phyloP scores from a whole-genome alignment of 2,329 filamentous ascomycete species.

The Nemania sp. region DNA sequence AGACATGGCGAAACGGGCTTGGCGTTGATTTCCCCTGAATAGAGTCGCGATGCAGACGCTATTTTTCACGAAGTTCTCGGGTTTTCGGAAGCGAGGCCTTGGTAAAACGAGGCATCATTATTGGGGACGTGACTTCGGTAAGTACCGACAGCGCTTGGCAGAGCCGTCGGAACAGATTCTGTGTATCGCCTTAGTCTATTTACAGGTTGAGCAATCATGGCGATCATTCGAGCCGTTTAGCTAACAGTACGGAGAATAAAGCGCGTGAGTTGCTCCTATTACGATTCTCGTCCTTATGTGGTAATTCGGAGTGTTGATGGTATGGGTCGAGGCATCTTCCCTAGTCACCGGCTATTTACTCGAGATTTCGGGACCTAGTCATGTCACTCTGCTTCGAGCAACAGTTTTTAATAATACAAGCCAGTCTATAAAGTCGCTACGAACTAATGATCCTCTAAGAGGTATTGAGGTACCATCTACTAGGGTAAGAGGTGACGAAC shows the following conservation, averaged over 20 bases:
- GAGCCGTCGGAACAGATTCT: slow-evolving; percentile 14
- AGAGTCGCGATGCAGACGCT: background rate
- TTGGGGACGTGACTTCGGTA: slow-evolving; percentile 1
- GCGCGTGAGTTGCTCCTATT: slow-evolving; percentile 5
- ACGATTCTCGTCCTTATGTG: slow-evolving; percentile 37
- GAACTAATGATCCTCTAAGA: background rate
- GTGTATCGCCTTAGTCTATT: background rate
- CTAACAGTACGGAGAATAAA: background rate
- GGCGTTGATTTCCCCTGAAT: slow-evolving; percentile 6
- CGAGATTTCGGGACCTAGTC: background rate
- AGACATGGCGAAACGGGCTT: slow-evolving; percentile 24
- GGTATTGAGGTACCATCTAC: background rate
- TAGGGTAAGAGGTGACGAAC: background rate
- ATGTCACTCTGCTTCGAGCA: background rate
- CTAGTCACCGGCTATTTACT: slow-evolving; percentile 44
- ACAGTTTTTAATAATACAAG: background rate
- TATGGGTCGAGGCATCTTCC: slow-evolving; percentile 26
- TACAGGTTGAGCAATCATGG: background rate
- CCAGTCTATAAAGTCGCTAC: slow-evolving; percentile 1
- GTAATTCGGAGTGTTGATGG: slow-evolving; percentile 44
- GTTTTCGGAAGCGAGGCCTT: slow-evolving; percentile 10
- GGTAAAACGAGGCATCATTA: slow-evolving; percentile 1
- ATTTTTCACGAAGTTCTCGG: slow-evolving; percentile 5
- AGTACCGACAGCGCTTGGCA: slow-evolving; percentile 13
- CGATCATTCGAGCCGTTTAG: background rate